phyloP scores from a whole-genome alignment of 2,329 filamentous ascomycete species.

The Helotiales sp. region DNA sequence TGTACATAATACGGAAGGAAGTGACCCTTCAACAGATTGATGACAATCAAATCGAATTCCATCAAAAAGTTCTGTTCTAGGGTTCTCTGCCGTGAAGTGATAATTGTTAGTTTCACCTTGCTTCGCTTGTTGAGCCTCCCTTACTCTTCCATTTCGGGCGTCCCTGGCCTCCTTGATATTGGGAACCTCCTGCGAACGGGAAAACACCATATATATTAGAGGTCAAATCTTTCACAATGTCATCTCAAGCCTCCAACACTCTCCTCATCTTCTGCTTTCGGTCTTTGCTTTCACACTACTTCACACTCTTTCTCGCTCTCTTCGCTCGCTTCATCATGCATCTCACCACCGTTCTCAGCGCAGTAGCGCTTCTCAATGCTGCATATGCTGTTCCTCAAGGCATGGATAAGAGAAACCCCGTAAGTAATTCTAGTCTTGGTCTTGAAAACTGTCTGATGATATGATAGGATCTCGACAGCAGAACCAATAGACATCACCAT shows the following conservation, averaged over 20 bases:
- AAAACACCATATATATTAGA: conserved; percentile 9
- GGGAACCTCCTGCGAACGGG: not conserved
- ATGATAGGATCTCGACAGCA: not conserved
- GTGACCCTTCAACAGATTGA: conserved; percentile 20
- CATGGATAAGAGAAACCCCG: conserved; percentile 8
- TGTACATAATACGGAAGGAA: conserved; percentile 29
- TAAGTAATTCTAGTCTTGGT: not conserved
- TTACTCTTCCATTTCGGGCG: not conserved
- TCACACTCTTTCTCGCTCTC: not conserved
- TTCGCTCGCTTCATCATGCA: conserved; percentile 16
- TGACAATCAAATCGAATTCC: conserved; percentile 13
- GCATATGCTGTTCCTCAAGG: conserved; percentile 7
- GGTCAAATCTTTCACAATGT: not conserved
- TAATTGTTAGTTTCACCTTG: not conserved
- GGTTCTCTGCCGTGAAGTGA: not conserved
- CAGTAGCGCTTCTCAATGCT: conserved; percentile 13
- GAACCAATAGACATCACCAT: not conserved
- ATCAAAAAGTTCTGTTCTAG: not conserved
- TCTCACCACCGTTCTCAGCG: conserved; percentile 11
- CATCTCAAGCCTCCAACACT: not conserved
- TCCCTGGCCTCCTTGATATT: not conserved
- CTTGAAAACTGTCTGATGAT: not conserved
- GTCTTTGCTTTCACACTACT: not conserved
- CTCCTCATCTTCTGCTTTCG: not conserved
- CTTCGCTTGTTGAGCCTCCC: not conserved